Percentiles rank a stretch among this genome's conserved stretches.
Conservation (phyloP, 2,329 filamentous ascomycete genomes). For the Pseudogymnoascus sp. region DNA sequence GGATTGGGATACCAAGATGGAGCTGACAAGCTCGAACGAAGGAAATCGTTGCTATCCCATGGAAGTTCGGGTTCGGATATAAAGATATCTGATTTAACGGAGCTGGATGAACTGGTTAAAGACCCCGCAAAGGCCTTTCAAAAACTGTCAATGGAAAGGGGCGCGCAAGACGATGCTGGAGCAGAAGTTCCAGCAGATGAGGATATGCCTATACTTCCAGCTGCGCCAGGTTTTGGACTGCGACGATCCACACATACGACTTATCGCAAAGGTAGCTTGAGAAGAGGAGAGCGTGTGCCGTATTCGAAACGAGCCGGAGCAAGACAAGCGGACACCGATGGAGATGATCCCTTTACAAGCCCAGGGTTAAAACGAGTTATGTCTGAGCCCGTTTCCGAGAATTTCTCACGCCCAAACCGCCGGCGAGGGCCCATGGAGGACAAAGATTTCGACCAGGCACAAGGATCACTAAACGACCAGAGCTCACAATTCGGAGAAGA, state of each 20-base stretch:
- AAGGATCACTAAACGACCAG: background rate
- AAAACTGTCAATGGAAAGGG: conserved; percentile 46
- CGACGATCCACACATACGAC: conserved; percentile 87
- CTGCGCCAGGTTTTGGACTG: conserved; percentile 67
- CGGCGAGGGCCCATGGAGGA: conserved; percentile 14
- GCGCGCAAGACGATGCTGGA: conserved; percentile 22
- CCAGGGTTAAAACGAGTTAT: conserved; percentile 44
- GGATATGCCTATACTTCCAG: conserved; percentile 80
- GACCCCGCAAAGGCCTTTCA: conserved; percentile 68
- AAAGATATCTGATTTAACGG: conserved; percentile 51
- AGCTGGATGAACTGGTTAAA: conserved; percentile 74
- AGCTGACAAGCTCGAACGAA: conserved; percentile 68
- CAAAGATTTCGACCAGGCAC: background rate
- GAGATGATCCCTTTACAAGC: conserved; percentile 46
- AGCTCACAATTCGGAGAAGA: background rate
- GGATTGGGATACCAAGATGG: conserved; percentile 71
- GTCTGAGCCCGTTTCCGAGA: conserved; percentile 60
- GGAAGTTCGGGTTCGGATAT: conserved; percentile 51
- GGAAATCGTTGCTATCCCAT: conserved; percentile 54
- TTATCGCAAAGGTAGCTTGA: conserved; percentile 80
- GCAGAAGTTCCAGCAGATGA: conserved; percentile 40
- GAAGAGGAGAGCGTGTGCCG: conserved; percentile 66
- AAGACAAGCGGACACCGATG: conserved; percentile 55
- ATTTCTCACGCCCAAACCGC: conserved; percentile 52
- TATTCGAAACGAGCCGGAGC: conserved; percentile 66